Percentiles rank a stretch among this genome's conserved stretches.
phyloP scores from a whole-genome alignment of 2,329 filamentous ascomycete genomes.

The Aspergillus ochraceoroseus region DNA sequence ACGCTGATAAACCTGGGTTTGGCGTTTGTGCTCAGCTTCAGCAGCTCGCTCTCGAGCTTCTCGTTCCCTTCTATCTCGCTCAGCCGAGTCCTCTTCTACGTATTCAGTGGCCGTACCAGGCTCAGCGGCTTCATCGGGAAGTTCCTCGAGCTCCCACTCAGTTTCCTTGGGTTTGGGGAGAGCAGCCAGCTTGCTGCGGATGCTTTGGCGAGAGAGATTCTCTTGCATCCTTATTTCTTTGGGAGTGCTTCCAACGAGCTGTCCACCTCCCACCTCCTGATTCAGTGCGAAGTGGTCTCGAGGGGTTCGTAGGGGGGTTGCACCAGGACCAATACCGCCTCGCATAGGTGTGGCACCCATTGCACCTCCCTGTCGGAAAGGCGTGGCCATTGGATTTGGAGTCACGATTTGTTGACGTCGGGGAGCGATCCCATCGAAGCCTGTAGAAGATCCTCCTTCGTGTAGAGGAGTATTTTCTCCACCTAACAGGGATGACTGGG shows the following conservation, averaged over 20 bases:
- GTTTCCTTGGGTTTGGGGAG: constrained; percentile 89
- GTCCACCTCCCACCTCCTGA: constrained; percentile 59
- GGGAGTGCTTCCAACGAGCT: constrained; percentile 68
- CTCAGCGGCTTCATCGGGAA: constrained; percentile 76
- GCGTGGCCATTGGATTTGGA: constrained; percentile 91
- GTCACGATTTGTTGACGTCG: constrained; percentile 78
- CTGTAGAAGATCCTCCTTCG: constrained; percentile 75
- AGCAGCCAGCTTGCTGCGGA: constrained; percentile 63
- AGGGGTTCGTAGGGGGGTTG: constrained; percentile 82
- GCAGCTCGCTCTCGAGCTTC: constrained; percentile 59
- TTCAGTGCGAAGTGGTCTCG: constrained; percentile 85
- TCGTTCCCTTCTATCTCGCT: constrained; percentile 67
- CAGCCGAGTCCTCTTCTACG: constrained; percentile 63
- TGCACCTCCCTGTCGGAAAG: constrained; percentile 63
- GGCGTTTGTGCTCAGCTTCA: constrained; percentile 67
- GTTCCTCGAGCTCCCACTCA: constrained; percentile 82
- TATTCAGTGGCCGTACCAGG: constrained; percentile 47
- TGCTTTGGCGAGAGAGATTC: constrained; percentile 60
- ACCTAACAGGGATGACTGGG: constrained; percentile 85
- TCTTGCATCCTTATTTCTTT: constrained; percentile 69
- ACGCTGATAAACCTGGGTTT: constrained; percentile 87
- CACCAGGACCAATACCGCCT: constrained; percentile 60
- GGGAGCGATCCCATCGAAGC: constrained; percentile 79
- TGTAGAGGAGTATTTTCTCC: constrained; percentile 89
- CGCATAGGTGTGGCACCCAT: constrained; percentile 62